A percentile compares a stretch with the other conserved stretches of the same genome.
phyloP scores from a whole-genome alignment of 1,139 yeast species.

The Suzukiozyma palmioleophila region DNA sequence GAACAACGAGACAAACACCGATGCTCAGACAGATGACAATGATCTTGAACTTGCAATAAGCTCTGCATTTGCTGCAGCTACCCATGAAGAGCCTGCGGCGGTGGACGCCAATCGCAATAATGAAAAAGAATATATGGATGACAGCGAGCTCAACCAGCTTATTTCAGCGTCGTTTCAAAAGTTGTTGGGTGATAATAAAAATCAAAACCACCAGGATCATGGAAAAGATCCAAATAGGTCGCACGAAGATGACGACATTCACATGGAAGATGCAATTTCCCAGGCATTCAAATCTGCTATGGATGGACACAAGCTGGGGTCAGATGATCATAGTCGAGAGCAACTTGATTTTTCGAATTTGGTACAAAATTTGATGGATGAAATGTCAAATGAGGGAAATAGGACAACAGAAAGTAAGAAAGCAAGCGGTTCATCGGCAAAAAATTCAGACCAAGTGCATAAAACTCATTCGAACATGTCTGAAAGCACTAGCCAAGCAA shows the following conservation, averaged over 20 bases:
- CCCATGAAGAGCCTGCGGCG: not conserved
- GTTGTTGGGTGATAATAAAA: conserved; percentile 3
- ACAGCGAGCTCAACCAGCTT: conserved; percentile 14
- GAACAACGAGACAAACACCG: conserved; percentile 4
- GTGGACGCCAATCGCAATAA: not conserved
- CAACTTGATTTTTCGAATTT: conserved; percentile 15
- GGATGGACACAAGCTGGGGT: conserved; percentile 1
- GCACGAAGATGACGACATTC: conserved; percentile 14
- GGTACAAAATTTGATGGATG: conserved; percentile 20
- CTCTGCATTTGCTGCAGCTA: conserved; percentile 20
- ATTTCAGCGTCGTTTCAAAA: conserved; percentile 19
- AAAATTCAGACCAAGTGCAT: conserved; percentile 33
- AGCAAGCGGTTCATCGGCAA: conserved; percentile 27
- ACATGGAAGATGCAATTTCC: conserved; percentile 28
- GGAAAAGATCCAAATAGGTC: conserved; percentile 6
- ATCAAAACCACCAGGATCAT: conserved; percentile 2
- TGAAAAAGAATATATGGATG: conserved; percentile 12
- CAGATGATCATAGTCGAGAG: not conserved
- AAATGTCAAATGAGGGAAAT: conserved; percentile 10
- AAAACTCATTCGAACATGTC: conserved; percentile 14
- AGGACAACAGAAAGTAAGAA: not conserved
- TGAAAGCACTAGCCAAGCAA: conserved; percentile 11
- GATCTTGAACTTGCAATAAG: conserved; percentile 28
- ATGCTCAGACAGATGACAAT: conserved; percentile 10
- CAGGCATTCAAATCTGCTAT: conserved; percentile 32